These are phyloP conservation scores for Coemansia sp. DNA, from an alignment of 192 early-diverging fungal species.

Conservation along the genomic window DNA sequence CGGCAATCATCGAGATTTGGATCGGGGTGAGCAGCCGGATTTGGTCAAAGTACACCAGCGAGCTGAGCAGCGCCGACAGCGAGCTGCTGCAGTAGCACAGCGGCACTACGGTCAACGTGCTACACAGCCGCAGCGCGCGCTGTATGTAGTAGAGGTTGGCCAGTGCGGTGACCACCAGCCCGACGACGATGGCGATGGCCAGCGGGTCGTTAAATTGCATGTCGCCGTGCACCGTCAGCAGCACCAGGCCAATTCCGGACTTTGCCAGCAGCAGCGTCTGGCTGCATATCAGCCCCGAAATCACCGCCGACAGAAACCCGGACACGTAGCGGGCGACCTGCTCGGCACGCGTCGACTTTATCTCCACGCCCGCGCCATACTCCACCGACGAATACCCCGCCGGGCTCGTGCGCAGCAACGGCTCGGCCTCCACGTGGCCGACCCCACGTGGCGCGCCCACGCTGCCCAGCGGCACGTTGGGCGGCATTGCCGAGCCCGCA, in stretches of 20 bases:
- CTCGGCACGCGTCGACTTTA: slow-evolving; percentile 14
- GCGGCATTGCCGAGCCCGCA: neutral
- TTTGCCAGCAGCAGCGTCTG: slow-evolving; percentile 75
- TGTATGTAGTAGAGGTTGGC: slow-evolving; percentile 72
- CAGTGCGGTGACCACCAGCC: slow-evolving; percentile 48
- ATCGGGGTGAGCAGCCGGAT: slow-evolving; percentile 55
- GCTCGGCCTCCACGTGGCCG: neutral
- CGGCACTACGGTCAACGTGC: slow-evolving; percentile 70
- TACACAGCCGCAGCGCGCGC: slow-evolving; percentile 66
- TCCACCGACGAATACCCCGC: too few species aligned
- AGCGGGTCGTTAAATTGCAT: slow-evolving; percentile 69
- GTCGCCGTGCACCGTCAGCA: slow-evolving; percentile 55
- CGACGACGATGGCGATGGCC: slow-evolving; percentile 62
- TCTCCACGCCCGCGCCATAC: too few species aligned
- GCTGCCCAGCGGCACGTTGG: slow-evolving; percentile 1
- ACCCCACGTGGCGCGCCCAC: neutral
- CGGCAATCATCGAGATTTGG: slow-evolving; percentile 62
- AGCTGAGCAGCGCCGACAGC: slow-evolving; percentile 68
- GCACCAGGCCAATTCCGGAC: slow-evolving; percentile 68
- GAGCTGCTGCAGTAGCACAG: slow-evolving; percentile 73
- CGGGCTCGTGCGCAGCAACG: too few species aligned
- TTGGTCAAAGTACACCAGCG: slow-evolving; percentile 77
- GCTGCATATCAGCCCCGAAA: slow-evolving; percentile 67
- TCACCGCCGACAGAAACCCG: slow-evolving; percentile 62
- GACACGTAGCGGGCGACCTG: slow-evolving; percentile 42